These are phyloP conservation scores for Tuber indicum DNA, from an alignment of 495 filamentous ascomycete species.

Conservation along the genomic window DNA sequence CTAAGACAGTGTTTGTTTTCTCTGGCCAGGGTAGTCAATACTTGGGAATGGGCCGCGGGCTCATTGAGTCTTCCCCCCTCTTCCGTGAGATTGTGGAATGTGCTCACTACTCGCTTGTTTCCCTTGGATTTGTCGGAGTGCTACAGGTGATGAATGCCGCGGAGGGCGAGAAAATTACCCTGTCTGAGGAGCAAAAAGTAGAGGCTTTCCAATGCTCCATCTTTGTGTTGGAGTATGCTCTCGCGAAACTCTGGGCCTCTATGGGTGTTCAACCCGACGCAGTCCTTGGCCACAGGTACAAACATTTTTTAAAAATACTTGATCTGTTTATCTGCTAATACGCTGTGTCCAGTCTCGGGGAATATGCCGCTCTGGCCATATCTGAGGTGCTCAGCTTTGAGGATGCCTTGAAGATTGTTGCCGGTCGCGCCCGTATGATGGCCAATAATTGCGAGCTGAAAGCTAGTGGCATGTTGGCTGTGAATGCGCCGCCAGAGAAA, in stretches of 20 bases:
- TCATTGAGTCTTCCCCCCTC: conserved; percentile 55
- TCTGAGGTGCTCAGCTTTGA: conserved; percentile 71
- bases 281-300: conserved; percentile 74
- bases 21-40: conserved; percentile 67
- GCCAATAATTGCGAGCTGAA: conserved; percentile 62
- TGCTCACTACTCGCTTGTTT: conserved; percentile 59
- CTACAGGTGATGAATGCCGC: conserved; percentile 60
- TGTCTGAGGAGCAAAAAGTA: conserved; percentile 58
- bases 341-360: conserved; percentile 50
- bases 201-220: conserved; percentile 63
- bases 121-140: conserved; percentile 66
- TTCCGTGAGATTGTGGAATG: conserved; percentile 67
- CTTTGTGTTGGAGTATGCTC: conserved; percentile 75
- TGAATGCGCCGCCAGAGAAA: conserved; percentile 44
- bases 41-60: conserved; percentile 62
- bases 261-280: conserved; percentile 70
- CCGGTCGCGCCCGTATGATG: conserved; percentile 68
- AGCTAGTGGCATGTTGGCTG: conserved; percentile 64
- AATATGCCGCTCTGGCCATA: conserved; percentile 79
- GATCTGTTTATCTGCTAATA: conserved; percentile 19
- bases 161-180: conserved; percentile 51
- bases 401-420: conserved; percentile 76
- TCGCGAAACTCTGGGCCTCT: conserved; percentile 70
- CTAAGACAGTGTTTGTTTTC: conserved; percentile 60
- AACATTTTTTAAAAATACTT: conserved; percentile 6